Evolutionary conservation across 2,329 filamentous ascomycete genomes (phyloP).

Genomic region (Colletotrichum camelliae): DNA sequence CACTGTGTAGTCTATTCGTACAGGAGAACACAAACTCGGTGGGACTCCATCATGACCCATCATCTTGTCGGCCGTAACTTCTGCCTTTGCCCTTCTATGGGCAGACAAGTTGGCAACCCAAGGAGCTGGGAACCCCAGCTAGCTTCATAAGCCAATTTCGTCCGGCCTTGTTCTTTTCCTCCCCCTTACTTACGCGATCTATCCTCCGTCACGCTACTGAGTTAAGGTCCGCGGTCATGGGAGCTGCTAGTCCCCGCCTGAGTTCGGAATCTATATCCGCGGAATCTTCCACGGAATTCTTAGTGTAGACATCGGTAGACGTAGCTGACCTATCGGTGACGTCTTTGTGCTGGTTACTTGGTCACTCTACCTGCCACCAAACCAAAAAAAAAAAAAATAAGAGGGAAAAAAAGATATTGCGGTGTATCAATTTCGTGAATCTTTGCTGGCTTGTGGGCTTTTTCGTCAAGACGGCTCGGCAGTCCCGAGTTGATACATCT

Average conservation of each 20-base stretch:
- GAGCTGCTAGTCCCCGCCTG: background rate
- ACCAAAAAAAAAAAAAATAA: background rate
- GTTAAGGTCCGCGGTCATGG: background rate
- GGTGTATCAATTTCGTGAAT: background rate
- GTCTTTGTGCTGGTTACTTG: background rate
- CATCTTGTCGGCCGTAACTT: background rate
- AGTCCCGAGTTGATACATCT: background rate
- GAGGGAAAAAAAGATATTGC: background rate
- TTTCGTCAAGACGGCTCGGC: background rate
- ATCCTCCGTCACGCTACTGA: background rate
- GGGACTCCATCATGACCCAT: background rate
- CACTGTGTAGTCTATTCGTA: background rate
- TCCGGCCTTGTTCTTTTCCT: background rate
- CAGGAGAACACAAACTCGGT: background rate
- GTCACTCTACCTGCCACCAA: background rate
- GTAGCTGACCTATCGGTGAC: background rate
- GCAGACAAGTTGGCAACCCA: background rate
- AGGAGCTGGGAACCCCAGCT: background rate
- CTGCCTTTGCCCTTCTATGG: background rate
- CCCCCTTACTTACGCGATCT: background rate
- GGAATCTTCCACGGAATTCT: background rate
- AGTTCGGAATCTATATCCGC: background rate
- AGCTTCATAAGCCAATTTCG: background rate
- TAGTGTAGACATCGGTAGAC: background rate
- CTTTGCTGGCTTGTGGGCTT: background rate